A percentile compares a stretch with the other conserved stretches of the same genome.
phyloP scores from a whole-genome alignment of 768 basidiomycete species.

The Pisolithus microcarpus region DNA sequence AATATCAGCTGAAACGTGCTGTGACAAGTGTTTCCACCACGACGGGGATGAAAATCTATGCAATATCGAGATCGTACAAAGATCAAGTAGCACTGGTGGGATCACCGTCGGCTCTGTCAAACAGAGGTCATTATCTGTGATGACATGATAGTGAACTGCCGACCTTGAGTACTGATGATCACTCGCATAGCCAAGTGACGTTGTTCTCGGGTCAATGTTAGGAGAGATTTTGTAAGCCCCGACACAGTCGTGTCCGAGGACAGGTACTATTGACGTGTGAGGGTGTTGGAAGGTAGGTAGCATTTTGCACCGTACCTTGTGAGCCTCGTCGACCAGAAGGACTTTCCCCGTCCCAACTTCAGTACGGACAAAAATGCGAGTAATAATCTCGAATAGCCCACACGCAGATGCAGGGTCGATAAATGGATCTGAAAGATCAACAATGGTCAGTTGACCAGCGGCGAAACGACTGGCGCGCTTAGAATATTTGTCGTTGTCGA shows the following conservation, averaged over 20 bases:
- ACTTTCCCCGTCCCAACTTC: constrained; percentile 58
- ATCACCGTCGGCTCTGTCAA: constrained; percentile 63
- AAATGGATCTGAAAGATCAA: constrained; percentile 70
- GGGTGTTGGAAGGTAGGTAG: not conserved
- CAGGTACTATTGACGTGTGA: constrained; percentile 45
- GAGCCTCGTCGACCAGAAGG: constrained; percentile 68
- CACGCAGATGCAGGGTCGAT: constrained; percentile 62
- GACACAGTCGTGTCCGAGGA: constrained; percentile 37
- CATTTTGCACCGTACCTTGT: constrained; percentile 42
- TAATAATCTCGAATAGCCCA: constrained; percentile 62
- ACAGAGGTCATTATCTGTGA: constrained; percentile 1
- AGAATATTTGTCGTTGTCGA: constrained; percentile 26
- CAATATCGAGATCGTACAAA: constrained; percentile 58
- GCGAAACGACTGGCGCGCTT: constrained; percentile 35
- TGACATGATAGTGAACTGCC: constrained; percentile 1
- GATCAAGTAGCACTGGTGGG: constrained; percentile 57
- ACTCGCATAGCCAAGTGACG: constrained; percentile 68
- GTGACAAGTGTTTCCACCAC: constrained; percentile 66
- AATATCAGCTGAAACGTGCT: constrained; percentile 62
- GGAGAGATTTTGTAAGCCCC: constrained; percentile 51
- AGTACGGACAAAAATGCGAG: constrained; percentile 56
- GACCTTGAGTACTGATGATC: constrained; percentile 70
- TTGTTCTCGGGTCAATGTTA: constrained; percentile 59
- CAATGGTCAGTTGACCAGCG: constrained; percentile 53
- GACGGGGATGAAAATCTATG: constrained; percentile 71